Conservation (phyloP, 805 yeast genomes). For the Schizosaccharomyces osmophilus region DNA sequence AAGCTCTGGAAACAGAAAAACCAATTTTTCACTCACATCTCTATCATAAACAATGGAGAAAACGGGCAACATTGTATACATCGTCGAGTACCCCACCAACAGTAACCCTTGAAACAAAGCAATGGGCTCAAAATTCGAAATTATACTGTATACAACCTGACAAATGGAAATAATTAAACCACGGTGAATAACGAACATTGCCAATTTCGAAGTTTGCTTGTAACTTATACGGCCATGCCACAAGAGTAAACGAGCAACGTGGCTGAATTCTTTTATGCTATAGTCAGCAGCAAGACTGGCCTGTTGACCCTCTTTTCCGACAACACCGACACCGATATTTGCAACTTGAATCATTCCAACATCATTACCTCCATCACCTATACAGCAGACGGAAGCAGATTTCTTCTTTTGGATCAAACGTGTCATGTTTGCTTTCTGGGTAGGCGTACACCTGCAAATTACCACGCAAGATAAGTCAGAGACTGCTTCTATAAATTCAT, state of each 20-base stretch:
- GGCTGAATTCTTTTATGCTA: slow-evolving; percentile 76
- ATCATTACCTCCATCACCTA: slow-evolving; percentile 98
- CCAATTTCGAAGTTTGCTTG: slow-evolving; percentile 79
- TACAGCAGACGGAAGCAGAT: slow-evolving; percentile 80
- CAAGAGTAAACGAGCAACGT: slow-evolving; percentile 55
- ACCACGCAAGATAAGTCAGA: slow-evolving; percentile 75
- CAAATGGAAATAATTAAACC: slow-evolving; percentile 84
- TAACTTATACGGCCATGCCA: slow-evolving; percentile 98
- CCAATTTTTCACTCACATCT: slow-evolving; percentile 74
- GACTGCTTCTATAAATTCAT: slow-evolving; percentile 57
- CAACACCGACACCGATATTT: slow-evolving; percentile 96
- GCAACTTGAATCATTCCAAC: slow-evolving; percentile 98
- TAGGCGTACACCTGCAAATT: slow-evolving; percentile 96
- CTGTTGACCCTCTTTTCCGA: slow-evolving; percentile 94
- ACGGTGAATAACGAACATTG: slow-evolving; percentile 90
- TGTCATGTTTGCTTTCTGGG: slow-evolving; percentile 93
- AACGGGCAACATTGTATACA: slow-evolving; percentile 95
- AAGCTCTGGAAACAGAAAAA: slow-evolving; percentile 77
- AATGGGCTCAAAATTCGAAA: slow-evolving; percentile 73
- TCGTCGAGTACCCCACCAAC: slow-evolving; percentile 95
- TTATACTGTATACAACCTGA: slow-evolving; percentile 75
- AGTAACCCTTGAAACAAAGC: slow-evolving; percentile 90
- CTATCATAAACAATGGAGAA: slow-evolving; percentile 75
- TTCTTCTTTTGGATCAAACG: slow-evolving; percentile 50
- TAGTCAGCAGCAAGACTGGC: slow-evolving; percentile 95